Evolutionary conservation across 2,329 filamentous ascomycete genomes (phyloP).

Genomic region (Calonectria crousiana): DNA sequence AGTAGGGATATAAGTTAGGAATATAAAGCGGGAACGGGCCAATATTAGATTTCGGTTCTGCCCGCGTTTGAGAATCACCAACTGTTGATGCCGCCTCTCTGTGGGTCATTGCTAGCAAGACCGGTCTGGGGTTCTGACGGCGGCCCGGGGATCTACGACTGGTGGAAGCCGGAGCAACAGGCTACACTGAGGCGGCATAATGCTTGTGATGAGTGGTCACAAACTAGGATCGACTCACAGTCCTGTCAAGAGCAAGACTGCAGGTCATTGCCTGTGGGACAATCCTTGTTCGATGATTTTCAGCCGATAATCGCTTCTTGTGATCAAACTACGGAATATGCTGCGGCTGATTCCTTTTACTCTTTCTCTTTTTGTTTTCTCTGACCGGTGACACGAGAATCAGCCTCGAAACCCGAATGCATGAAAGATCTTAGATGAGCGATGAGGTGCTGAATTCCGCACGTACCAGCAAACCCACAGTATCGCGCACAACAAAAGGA

Average conservation of each 20-base stretch:
- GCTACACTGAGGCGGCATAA: slow-evolving; percentile 17
- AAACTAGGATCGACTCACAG: slow-evolving; percentile 17
- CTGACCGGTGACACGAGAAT: slow-evolving; percentile 21
- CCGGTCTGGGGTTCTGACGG: slow-evolving; percentile 12
- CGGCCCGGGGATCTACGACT: slow-evolving; percentile 23
- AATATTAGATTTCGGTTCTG: slow-evolving; percentile 17
- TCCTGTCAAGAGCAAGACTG: slow-evolving; percentile 24
- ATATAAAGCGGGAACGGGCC: slow-evolving; percentile 19
- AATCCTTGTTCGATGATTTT: slow-evolving; percentile 8
- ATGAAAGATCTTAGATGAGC: slow-evolving; percentile 29
- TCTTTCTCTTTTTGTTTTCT: slow-evolving; percentile 14
- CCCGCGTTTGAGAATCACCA: not conserved
- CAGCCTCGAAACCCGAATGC: slow-evolving; percentile 14
- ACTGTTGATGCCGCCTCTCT: not conserved
- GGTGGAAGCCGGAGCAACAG: slow-evolving; percentile 13
- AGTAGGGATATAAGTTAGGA: not conserved
- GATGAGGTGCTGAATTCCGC: not conserved
- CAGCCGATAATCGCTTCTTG: slow-evolving; percentile 27
- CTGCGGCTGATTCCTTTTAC: not conserved
- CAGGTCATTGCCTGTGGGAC: slow-evolving; percentile 13
- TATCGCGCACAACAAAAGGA: not conserved
- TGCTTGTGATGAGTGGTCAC: not conserved
- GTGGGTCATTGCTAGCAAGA: slow-evolving; percentile 5
- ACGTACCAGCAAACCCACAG: slow-evolving; percentile 4
- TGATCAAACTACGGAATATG: slow-evolving; percentile 18